Evolutionary conservation across 441 rosid species (phyloP).

Genomic region (Bruguiera hainesii): DNA sequence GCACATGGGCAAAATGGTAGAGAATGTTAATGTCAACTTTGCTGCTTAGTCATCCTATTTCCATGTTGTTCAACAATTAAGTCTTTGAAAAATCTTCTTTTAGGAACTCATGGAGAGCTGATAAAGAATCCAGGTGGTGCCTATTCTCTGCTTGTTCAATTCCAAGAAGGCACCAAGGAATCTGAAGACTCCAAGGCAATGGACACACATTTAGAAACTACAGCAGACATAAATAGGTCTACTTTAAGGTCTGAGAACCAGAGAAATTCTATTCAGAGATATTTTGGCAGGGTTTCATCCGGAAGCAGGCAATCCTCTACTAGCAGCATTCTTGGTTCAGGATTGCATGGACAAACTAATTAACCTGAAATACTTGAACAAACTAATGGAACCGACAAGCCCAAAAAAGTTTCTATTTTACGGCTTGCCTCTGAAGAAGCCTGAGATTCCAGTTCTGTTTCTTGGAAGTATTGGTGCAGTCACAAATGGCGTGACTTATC

Average conservation of each 20-base stretch:
- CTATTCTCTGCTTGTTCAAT: conserved; percentile 53
- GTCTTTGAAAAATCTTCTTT: background rate
- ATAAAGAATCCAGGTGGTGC: conserved; percentile 55
- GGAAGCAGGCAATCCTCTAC: conserved; percentile 49
- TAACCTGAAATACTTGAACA: conserved; percentile 23
- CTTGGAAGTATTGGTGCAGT: conserved; percentile 52
- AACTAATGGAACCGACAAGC: conserved; percentile 16
- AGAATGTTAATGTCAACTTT: conserved; percentile 44
- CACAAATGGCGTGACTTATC: conserved; percentile 52
- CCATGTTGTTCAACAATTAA: background rate
- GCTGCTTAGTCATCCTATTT: background rate
- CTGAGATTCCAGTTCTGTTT: conserved; percentile 46
- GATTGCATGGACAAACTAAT: conserved; percentile 32
- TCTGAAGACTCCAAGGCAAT: conserved; percentile 14
- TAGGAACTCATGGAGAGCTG: conserved; percentile 61
- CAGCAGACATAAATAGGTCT: conserved; percentile 20
- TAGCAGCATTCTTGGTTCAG: conserved; percentile 17
- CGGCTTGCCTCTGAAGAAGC: conserved; percentile 59
- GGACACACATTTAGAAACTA: conserved; percentile 14
- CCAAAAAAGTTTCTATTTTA: conserved; percentile 33
- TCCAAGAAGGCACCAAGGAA: conserved; percentile 53
- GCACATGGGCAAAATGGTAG: conserved; percentile 58
- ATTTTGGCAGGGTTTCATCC: conserved; percentile 47
- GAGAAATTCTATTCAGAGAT: conserved; percentile 32
- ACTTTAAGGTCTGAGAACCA: conserved; percentile 30